These are phyloP conservation scores for Globisporangium camurandrum DNA, from an alignment of 352 stramenopile genomes.

Conservation along the genomic window DNA sequence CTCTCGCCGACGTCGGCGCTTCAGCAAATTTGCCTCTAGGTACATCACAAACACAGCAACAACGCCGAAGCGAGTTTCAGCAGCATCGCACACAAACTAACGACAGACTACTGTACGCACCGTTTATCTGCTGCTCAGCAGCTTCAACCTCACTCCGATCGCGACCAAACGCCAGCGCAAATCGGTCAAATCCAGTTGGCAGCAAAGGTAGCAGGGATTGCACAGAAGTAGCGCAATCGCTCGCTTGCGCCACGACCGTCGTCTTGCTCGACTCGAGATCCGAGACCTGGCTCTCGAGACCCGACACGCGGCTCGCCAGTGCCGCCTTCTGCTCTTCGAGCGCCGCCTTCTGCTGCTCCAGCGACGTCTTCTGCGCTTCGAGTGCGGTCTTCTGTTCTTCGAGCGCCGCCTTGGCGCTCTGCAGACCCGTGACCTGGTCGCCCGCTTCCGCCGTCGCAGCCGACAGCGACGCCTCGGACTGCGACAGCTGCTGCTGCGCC, in stretches of 20 bases:
- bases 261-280: slow-evolving; percentile 12
- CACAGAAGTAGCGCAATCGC: too few species aligned
- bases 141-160: slow-evolving; percentile 25
- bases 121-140: slow-evolving; percentile 26
- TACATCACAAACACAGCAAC: not conserved
- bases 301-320: slow-evolving; percentile 15
- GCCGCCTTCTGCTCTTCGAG: slow-evolving; percentile 13
- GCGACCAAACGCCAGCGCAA: slow-evolving; percentile 8
- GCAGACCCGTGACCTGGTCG: slow-evolving; percentile 15
- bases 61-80: too few species aligned
- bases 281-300: slow-evolving; percentile 17
- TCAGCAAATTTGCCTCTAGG: slow-evolving; percentile 29
- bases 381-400: slow-evolving; percentile 17
- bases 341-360: slow-evolving; percentile 13
- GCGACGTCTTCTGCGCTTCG: slow-evolving; percentile 13
- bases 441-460: slow-evolving; percentile 11
- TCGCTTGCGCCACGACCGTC: slow-evolving; percentile 9
- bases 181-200: too few species aligned
- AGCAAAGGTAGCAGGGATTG: too few species aligned
- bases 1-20: slow-evolving; percentile 24
- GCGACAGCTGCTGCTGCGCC: slow-evolving; percentile 9
- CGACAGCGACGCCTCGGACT: slow-evolving; percentile 12
- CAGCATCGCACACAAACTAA: too few species aligned
- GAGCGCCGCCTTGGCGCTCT: slow-evolving; percentile 16
- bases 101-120: too few species aligned